Evolutionary conservation across 164 flowering plant genomes (phyloP), one percentile per base, ranked within the genome.

Genomic region (Nymphaea colorata): DNA sequence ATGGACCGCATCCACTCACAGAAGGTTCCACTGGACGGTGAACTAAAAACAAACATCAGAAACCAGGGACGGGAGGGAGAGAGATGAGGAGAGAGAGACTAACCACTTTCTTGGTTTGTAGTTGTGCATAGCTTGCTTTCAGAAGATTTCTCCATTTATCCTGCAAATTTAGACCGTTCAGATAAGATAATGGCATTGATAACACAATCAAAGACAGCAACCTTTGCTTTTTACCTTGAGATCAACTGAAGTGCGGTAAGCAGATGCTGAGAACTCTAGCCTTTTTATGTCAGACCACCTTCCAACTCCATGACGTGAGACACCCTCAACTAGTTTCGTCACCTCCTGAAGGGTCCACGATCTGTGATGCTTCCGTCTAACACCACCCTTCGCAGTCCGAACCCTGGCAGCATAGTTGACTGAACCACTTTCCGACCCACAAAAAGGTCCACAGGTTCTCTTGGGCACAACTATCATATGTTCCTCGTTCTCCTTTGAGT

Each of bases 101-200:
- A 43, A 88, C 93, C 93, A 85, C 74, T 70, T 70, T 78, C 72
- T 72, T 77, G 66, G 70, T 75, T 61, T 68, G 76, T 64, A 68
- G 62, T 55, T 75, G 76, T 16, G 72, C 66, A 68, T 81, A 68
- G 64, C 87, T 78, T 44, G 94, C 89, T 74, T 77, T 81, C 65
- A 85, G 69, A 67, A 89, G 89, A 78, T 89, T 89, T 66, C 95
- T 76, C 95, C 95, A 89, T 76, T 89, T 87, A 79, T 89, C 95
- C 95, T 89, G 82, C 44, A n/a, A 61, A 6, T n/a, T 61, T 8
- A n/a, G 5, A n/a, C 63, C 6, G 16, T 7, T 36, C 63, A 61
- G 16, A 61, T n/a, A n/a, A 61, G 41, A n/a, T n/a, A 6, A n/a
- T 6, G 63, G n/a, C 63, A 6, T n/a, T 6, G 8, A 61, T n/a